Percentiles rank a stretch among this genome's conserved stretches.
Conservation (phyloP, 768 basidiomycete genomes). For the Trametes cinnabarina region DNA sequence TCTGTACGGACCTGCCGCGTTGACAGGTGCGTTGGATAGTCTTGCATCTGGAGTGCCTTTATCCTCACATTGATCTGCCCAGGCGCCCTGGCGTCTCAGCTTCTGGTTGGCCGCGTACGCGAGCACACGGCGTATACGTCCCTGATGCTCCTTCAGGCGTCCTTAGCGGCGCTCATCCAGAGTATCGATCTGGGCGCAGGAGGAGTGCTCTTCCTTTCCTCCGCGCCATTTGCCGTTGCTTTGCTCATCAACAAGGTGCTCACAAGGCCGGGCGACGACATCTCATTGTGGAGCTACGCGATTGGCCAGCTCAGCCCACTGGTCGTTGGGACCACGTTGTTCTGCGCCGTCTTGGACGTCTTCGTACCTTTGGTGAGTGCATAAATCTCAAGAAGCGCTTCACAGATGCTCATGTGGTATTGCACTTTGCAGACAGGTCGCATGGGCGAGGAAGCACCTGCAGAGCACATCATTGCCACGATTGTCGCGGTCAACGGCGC, state of each 20-base stretch:
- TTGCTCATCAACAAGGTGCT: slow-evolving; percentile 52
- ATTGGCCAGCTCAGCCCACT: slow-evolving; percentile 57
- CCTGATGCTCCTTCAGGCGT: slow-evolving; percentile 57
- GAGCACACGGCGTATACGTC: slow-evolving; percentile 66
- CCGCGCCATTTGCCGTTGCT: slow-evolving; percentile 53
- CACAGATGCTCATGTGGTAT: no score
- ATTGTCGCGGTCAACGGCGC: slow-evolving; percentile 60
- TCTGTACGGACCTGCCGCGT: slow-evolving; percentile 72
- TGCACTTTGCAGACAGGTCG: slow-evolving; percentile 81
- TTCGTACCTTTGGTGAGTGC: slow-evolving; percentile 80
- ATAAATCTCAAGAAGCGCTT: neutral
- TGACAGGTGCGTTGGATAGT: slow-evolving; percentile 55
- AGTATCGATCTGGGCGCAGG: slow-evolving; percentile 70
- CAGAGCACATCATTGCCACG: slow-evolving; percentile 84
- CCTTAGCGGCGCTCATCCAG: slow-evolving; percentile 59
- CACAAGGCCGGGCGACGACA: slow-evolving; percentile 31
- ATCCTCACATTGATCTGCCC: neutral
- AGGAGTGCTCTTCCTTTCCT: slow-evolving; percentile 67
- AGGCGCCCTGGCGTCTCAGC: slow-evolving; percentile 67
- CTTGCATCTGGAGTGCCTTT: neutral
- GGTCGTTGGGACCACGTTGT: slow-evolving; percentile 54
- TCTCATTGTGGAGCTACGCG: slow-evolving; percentile 64
- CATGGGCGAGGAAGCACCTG: slow-evolving; percentile 77
- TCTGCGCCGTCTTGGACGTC: slow-evolving; percentile 69
- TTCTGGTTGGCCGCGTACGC: slow-evolving; percentile 46